A percentile compares a stretch with the other conserved stretches of the same genome.
Evolutionary conservation across 2,329 filamentous ascomycete species (phyloP).

Genomic region (Aspergillus sp.): DNA sequence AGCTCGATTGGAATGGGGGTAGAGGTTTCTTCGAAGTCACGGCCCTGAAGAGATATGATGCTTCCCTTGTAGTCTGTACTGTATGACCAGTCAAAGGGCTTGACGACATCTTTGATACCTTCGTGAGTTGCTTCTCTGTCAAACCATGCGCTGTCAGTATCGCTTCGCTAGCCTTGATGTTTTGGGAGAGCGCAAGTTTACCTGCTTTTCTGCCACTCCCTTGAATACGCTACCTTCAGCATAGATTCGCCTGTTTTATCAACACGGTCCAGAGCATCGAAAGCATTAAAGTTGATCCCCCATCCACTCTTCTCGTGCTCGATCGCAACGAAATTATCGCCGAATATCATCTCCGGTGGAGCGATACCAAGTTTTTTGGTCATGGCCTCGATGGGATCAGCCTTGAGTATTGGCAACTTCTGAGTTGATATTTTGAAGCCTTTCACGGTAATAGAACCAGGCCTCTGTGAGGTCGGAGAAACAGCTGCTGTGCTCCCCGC

Average conservation of each 20-base stretch:
- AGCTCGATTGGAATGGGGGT: slow-evolving; percentile 79
- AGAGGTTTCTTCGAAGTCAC: slow-evolving; percentile 50
- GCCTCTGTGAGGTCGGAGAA: slow-evolving; percentile 51
- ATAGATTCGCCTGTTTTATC: slow-evolving; percentile 92
- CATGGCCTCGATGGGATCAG: slow-evolving; percentile 86
- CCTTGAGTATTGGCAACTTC: slow-evolving; percentile 93
- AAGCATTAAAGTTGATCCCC: slow-evolving; percentile 80
- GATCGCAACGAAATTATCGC: slow-evolving; percentile 83
- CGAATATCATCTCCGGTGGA: slow-evolving; percentile 98
- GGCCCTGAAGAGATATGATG: slow-evolving; percentile 44
- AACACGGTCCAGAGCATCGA: slow-evolving; percentile 84
- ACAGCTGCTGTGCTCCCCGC: slow-evolving; percentile 59
- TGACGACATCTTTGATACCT: slow-evolving; percentile 90
- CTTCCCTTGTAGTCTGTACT: slow-evolving; percentile 85
- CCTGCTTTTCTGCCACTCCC: slow-evolving; percentile 78
- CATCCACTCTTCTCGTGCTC: slow-evolving; percentile 76
- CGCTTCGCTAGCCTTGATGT: not conserved
- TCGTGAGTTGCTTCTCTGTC: slow-evolving; percentile 75
- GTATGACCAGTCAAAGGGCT: slow-evolving; percentile 98
- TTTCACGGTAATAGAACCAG: slow-evolving; percentile 63
- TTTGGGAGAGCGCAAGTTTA: slow-evolving; percentile 30
- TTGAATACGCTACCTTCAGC: slow-evolving; percentile 91
- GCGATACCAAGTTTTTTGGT: slow-evolving; percentile 78
- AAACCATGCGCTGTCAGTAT: slow-evolving; percentile 43
- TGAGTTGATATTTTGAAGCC: slow-evolving; percentile 78